Conservation (phyloP, 208 protist species). For the Wallacemonas sp. region DNA sequence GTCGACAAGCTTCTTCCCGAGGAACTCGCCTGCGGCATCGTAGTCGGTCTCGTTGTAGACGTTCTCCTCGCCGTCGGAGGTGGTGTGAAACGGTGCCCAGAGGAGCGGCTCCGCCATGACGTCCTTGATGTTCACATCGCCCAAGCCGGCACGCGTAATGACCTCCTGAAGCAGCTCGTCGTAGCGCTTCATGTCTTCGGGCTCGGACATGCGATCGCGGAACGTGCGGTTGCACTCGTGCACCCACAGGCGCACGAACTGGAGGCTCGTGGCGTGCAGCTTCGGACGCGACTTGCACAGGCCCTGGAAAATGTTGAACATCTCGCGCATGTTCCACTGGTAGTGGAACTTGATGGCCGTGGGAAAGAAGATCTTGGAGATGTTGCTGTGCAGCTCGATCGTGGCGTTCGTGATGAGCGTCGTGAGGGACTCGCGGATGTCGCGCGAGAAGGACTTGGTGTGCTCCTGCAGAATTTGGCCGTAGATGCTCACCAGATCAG, state of each 20-base stretch:
- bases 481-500: conserved; percentile 95
- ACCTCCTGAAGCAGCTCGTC: conserved; percentile 89
- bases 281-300: conserved; percentile 91
- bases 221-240: conserved; percentile 98
- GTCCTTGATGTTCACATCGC: conserved; percentile 84
- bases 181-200: conserved; percentile 91
- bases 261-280: conserved; percentile 74
- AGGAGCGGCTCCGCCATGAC: conserved; percentile 90
- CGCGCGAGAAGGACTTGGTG: conserved; percentile 82
- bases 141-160: conserved; percentile 79
- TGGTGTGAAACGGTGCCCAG: conserved; percentile 94
- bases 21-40: conserved; percentile 72
- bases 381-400: conserved; percentile 91
- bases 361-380: conserved; percentile 95
- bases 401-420: conserved; percentile 91
- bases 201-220: conserved; percentile 93
- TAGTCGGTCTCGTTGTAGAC: conserved; percentile 90
- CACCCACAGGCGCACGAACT: conserved; percentile 94
- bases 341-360: conserved; percentile 99
- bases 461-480: conserved; percentile 95
- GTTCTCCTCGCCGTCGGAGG: conserved; percentile 87
- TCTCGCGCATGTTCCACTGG: conserved; percentile 98
- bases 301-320: conserved; percentile 97
- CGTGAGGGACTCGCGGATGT: conserved; percentile 87
- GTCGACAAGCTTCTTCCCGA: conserved; percentile 92